Evolutionary conservation across 768 basidiomycete species (phyloP).

Genomic region (Boletellus emodensis): DNA sequence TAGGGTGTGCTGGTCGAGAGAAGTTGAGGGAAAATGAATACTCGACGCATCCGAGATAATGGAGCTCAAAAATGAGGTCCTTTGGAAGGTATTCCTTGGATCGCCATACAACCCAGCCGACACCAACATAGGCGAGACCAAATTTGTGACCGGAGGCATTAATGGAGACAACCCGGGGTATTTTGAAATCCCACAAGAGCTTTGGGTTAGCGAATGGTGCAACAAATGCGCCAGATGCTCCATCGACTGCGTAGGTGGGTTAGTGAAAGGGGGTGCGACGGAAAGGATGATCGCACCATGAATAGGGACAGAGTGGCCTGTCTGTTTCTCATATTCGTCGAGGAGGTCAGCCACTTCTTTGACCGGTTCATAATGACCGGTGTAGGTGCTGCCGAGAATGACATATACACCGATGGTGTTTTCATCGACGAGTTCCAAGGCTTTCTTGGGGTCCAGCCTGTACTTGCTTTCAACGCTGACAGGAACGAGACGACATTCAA

Average conservation of each 20-base stretch:
- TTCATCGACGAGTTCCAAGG: constrained; percentile 64
- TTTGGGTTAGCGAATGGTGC: constrained; percentile 58
- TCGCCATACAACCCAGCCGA: constrained; percentile 67
- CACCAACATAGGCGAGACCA: constrained; percentile 51
- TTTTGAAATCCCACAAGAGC: constrained; percentile 55
- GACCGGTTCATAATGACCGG: constrained; percentile 72
- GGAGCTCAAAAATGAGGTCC: constrained; percentile 63
- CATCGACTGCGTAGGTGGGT: constrained; percentile 40
- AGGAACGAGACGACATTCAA: constrained; percentile 62
- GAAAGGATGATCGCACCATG: constrained; percentile 30
- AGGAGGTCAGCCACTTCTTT: constrained; percentile 78
- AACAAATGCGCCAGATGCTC: constrained; percentile 58
- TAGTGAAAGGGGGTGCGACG: constrained; percentile 12
- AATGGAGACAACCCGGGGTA: constrained; percentile 57
- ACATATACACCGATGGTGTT: constrained; percentile 70
- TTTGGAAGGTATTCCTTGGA: constrained; percentile 55
- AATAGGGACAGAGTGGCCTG: constrained; percentile 43
- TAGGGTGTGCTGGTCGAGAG: constrained; percentile 57
- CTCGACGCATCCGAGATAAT: constrained; percentile 55
- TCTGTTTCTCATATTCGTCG: constrained; percentile 49
- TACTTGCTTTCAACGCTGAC: constrained; percentile 67
- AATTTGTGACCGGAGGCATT: constrained; percentile 64
- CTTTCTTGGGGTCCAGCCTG: constrained; percentile 66
- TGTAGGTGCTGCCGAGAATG: constrained; percentile 54
- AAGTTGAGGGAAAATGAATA: constrained; percentile 72